These are phyloP conservation scores for Endogone sp. DNA, from an alignment of 192 early-diverging fungal species.

Conservation along the genomic window DNA sequence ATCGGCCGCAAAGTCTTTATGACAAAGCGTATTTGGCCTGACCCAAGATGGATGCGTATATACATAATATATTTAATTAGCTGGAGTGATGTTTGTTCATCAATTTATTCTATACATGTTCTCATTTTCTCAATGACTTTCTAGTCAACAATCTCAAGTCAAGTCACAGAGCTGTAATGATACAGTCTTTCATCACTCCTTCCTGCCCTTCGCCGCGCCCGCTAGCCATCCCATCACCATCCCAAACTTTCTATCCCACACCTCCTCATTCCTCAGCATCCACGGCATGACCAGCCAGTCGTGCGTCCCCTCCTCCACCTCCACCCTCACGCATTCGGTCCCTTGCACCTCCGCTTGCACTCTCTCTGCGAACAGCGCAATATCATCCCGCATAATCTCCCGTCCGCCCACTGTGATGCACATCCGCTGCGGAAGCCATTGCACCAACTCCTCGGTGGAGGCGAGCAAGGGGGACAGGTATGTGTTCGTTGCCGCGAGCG, in stretches of 20 bases:
- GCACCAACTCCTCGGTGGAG: not conserved
- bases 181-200: no score
- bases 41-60: no score
- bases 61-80: no score
- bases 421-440: not conserved
- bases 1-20: no score
- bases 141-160: no score
- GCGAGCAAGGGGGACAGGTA: not conserved
- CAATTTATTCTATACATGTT: no score
- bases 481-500: not conserved
- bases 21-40: no score
- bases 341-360: not conserved
- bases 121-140: no score
- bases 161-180: no score
- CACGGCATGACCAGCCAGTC: not conserved
- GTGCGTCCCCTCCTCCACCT: not conserved
- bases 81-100: no score
- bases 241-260: not conserved
- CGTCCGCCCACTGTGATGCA: not conserved
- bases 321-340: not conserved
- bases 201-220: not conserved
- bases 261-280: not conserved
- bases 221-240: not conserved
- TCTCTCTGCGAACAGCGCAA: not conserved
- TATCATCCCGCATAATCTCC: not conserved